Percentiles rank a stretch among this genome's conserved stretches.
These are phyloP conservation scores for Zymoseptoria passerinii DNA, from an alignment of 2,329 filamentous ascomycete species.

Conservation along the genomic window DNA sequence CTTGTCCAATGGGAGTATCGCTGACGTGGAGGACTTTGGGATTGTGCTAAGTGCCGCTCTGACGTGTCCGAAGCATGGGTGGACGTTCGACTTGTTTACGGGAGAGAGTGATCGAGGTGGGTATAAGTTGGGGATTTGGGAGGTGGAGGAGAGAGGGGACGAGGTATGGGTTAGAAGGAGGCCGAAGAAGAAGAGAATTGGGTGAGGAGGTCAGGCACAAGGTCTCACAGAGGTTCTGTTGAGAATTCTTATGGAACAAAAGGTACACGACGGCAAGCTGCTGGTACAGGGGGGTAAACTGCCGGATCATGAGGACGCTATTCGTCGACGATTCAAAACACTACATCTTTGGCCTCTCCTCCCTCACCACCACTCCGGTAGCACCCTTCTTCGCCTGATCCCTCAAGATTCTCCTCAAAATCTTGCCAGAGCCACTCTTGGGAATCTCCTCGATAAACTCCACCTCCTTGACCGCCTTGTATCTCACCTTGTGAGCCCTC, in stretches of 20 bases:
- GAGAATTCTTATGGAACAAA: neutral
- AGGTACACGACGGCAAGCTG: neutral
- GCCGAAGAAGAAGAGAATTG: conserved; percentile 19
- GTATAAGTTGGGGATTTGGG: conserved; percentile 57
- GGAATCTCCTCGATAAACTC: conserved; percentile 30
- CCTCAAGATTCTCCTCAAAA: conserved; percentile 31
- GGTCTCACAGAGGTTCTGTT: neutral
- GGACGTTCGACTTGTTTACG: conserved; percentile 62
- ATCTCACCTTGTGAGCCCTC: conserved; percentile 35
- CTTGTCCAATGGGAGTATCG: conserved; percentile 53
- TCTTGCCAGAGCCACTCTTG: conserved; percentile 29
- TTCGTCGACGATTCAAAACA: neutral
- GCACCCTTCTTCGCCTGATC: conserved; percentile 35
- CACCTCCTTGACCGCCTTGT: conserved; percentile 42
- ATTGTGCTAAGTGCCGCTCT: conserved; percentile 54
- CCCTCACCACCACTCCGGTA: conserved; percentile 27
- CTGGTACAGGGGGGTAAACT: neutral
- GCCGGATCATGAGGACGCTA: neutral
- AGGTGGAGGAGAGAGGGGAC: conserved; percentile 44
- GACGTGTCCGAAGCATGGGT: conserved; percentile 60
- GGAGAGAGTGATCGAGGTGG: conserved; percentile 54
- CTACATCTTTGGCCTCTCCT: conserved; percentile 28
- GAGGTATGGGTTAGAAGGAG: conserved; percentile 30
- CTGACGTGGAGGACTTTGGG: conserved; percentile 68
- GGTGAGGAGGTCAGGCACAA: neutral